phyloP scores from a whole-genome alignment of 768 basidiomycete species.

The Termitomyces sp. region DNA sequence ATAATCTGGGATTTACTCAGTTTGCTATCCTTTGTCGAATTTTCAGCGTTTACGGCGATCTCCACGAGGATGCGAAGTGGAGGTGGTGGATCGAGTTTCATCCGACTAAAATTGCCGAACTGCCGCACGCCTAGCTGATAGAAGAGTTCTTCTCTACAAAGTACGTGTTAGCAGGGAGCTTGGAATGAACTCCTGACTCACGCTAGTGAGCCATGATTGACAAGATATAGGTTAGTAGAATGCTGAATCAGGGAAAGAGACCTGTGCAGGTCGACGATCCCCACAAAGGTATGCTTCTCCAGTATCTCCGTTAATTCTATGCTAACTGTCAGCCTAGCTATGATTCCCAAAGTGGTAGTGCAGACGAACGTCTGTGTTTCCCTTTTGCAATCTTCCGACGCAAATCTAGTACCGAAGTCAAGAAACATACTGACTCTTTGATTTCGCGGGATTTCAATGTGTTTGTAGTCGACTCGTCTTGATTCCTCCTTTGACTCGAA shows the following conservation, averaged over 20 bases:
- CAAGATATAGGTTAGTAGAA: constrained; percentile 81
- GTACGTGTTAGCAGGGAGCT: neutral
- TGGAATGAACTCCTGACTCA: constrained; percentile 33
- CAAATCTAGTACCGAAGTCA: constrained; percentile 70
- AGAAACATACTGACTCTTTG: constrained; percentile 66
- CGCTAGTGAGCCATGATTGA: constrained; percentile 83
- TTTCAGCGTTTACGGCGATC: constrained; percentile 73
- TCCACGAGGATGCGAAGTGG: constrained; percentile 61
- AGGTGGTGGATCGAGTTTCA: constrained; percentile 83
- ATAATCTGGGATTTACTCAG: constrained; percentile 60
- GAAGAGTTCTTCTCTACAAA: constrained; percentile 80
- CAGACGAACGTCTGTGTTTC: constrained; percentile 61
- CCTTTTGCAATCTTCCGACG: constrained; percentile 52
- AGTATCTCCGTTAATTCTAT: constrained; percentile 83
- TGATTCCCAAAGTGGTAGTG: neutral
- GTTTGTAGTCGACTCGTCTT: constrained; percentile 13
- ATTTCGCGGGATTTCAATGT: constrained; percentile 44
- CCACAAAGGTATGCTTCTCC: constrained; percentile 86
- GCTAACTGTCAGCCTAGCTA: neutral
- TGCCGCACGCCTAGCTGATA: constrained; percentile 91
- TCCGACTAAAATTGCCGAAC: constrained; percentile 74
- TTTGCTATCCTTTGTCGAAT: constrained; percentile 46
- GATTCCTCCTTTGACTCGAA: constrained; percentile 13
- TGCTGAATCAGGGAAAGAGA: constrained; percentile 83
- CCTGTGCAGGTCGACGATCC: constrained; percentile 72